Evolutionary conservation across 345 rosid genomes (phyloP).

Genomic region (Citropsis articulata): DNA sequence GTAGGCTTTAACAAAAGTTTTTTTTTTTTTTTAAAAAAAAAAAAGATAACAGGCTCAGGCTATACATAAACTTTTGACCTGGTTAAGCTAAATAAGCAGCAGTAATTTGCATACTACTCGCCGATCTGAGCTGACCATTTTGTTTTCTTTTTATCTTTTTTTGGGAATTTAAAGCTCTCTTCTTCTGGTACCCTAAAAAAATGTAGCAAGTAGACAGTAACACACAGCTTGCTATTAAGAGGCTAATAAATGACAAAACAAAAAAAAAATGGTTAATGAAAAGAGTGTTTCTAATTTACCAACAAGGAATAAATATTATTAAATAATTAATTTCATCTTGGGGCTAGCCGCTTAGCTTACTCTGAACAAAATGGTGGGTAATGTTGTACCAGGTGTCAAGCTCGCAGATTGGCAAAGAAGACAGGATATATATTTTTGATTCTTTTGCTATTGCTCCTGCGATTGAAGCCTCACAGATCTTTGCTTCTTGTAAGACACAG

Average conservation of each 20-base stretch:
- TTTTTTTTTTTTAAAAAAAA: not conserved
- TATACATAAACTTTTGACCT: slow-evolving; percentile 20
- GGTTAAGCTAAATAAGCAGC: slow-evolving; percentile 24
- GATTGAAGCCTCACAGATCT: slow-evolving; percentile 28
- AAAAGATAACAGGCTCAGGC: not conserved
- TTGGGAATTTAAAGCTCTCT: slow-evolving; percentile 26
- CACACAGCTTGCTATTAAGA: slow-evolving; percentile 1
- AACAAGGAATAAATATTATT: slow-evolving; percentile 21
- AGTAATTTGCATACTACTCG: slow-evolving; percentile 20
- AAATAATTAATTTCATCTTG: not conserved
- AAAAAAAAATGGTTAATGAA: slow-evolving; percentile 22
- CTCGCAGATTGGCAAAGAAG: slow-evolving; percentile 23
- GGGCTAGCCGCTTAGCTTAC: slow-evolving; percentile 22
- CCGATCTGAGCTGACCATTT: slow-evolving; percentile 28
- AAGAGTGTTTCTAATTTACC: slow-evolving; percentile 40
- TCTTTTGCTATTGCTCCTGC: not conserved
- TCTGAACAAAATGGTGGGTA: slow-evolving; percentile 28
- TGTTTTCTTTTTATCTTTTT: not conserved
- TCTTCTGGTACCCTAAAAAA: slow-evolving; percentile 29
- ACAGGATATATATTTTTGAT: not conserved
- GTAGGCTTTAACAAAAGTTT: slow-evolving; percentile 28
- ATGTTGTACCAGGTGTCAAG: slow-evolving; percentile 55
- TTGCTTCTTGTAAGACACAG: slow-evolving; percentile 10
- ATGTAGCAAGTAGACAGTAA: slow-evolving; percentile 13
- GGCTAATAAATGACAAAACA: slow-evolving; percentile 6